Conservation (phyloP, 2,329 filamentous ascomycete species). For the Coniochaeta sp. region DNA sequence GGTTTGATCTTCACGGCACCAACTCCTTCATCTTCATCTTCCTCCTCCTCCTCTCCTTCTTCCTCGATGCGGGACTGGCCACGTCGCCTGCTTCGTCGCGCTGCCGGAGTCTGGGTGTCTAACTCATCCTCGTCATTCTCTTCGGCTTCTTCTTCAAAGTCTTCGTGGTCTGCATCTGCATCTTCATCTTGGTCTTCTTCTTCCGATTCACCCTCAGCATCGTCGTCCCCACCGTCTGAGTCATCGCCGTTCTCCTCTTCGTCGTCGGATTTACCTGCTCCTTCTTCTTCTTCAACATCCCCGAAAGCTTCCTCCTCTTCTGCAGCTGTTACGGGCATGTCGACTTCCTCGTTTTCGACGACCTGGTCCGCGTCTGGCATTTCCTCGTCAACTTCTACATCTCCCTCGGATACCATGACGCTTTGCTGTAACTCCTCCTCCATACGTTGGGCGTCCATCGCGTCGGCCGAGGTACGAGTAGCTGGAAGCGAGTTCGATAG, state of each 20-base stretch:
- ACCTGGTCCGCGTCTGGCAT: slow-evolving; percentile 9
- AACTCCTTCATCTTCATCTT: slow-evolving; percentile 46
- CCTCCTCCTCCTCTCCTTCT: slow-evolving; percentile 18
- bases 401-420: slow-evolving; percentile 41
- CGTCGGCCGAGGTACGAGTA: slow-evolving; percentile 26
- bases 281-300: slow-evolving; percentile 11
- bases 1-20: slow-evolving; percentile 51
- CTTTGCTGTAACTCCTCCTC: slow-evolving; percentile 53
- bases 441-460: slow-evolving; percentile 36
- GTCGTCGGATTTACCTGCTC: slow-evolving; percentile 16
- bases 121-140: slow-evolving; percentile 19
- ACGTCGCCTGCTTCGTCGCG: neutral
- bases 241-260: slow-evolving; percentile 25
- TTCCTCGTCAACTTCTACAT: slow-evolving; percentile 20
- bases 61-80: neutral
- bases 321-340: neutral
- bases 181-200: slow-evolving; percentile 1
- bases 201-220: slow-evolving; percentile 14
- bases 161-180: slow-evolving; percentile 10
- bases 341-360: slow-evolving; percentile 3
- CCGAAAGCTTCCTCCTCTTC: slow-evolving; percentile 13
- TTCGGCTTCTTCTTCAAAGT: slow-evolving; percentile 13
- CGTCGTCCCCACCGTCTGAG: slow-evolving; percentile 18
- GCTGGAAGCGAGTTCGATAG: neutral
- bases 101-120: neutral